phyloP scores from a whole-genome alignment of 139 green algal genomes.

The Coccomyxa sp. region DNA sequence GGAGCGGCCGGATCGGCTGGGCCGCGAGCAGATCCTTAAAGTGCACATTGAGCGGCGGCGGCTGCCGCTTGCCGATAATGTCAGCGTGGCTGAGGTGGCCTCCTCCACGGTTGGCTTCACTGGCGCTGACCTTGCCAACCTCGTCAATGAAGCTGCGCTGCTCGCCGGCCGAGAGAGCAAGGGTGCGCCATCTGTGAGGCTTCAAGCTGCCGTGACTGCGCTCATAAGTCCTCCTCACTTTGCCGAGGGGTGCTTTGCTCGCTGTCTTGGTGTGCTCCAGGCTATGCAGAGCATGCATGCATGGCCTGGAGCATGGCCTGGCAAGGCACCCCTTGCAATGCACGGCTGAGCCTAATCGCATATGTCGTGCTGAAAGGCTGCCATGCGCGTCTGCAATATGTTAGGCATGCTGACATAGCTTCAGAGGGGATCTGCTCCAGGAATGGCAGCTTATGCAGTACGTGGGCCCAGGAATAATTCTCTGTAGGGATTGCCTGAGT shows the following conservation, averaged over 20 bases:
- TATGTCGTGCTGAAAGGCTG: not conserved
- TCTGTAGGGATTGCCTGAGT: too few species aligned
- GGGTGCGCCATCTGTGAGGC: not conserved
- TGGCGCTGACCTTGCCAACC: conserved; percentile 72
- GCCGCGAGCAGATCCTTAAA: conserved; percentile 65
- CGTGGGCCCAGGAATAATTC: too few species aligned
- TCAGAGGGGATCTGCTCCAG: not conserved
- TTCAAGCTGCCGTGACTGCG: too few species aligned
- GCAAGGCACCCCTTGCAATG: too few species aligned
- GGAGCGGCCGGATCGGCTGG: conserved; percentile 68
- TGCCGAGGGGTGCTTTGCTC: too few species aligned
- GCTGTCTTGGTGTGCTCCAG: too few species aligned
- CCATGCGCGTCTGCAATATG: not conserved
- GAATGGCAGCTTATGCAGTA: not conserved
- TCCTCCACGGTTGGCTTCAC: conserved; percentile 65
- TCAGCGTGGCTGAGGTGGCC: conserved; percentile 33
- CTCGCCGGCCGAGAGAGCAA: conserved; percentile 43
- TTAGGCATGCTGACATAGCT: not conserved
- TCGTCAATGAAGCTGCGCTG: conserved; percentile 54
- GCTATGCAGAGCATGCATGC: too few species aligned
- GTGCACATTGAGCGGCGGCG: conserved; percentile 57
- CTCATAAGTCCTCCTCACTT: too few species aligned
- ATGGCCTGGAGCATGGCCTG: too few species aligned
- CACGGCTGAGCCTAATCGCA: not conserved
- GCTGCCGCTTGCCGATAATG: conserved; percentile 43